A percentile compares a stretch with the other conserved stretches of the same genome.
Evolutionary conservation across 2,329 filamentous ascomycete genomes (phyloP).

Genomic region (Escovopsis sp.): DNA sequence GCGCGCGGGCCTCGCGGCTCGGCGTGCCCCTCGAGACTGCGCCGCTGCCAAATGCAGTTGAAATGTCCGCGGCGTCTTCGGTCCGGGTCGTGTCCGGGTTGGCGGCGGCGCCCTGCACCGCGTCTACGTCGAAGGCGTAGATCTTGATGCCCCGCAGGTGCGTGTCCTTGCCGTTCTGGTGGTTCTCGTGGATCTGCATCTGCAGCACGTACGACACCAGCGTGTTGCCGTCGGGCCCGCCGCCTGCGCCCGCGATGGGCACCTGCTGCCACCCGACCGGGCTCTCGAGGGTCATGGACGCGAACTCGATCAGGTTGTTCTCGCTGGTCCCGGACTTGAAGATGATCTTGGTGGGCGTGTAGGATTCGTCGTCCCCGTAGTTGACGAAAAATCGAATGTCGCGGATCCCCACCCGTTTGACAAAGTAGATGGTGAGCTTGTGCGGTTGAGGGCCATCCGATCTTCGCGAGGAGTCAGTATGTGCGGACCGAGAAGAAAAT

Average conservation of each 20-base stretch:
- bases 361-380: constrained; percentile 85
- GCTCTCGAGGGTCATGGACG: constrained; percentile 59
- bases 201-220: constrained; percentile 83
- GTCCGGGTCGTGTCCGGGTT: constrained; percentile 20
- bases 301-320: constrained; percentile 83
- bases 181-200: constrained; percentile 84
- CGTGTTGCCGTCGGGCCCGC: constrained; percentile 52
- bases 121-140: constrained; percentile 44
- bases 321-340: constrained; percentile 82
- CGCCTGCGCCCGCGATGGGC: constrained; percentile 39
- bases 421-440: constrained; percentile 70
- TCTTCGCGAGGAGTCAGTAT: constrained; percentile 21
- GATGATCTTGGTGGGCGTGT: constrained; percentile 85
- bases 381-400: constrained; percentile 76
- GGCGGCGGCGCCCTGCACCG: constrained; percentile 20
- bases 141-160: constrained; percentile 88
- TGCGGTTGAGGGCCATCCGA: constrained; percentile 78
- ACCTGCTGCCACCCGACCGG: constrained; percentile 89
- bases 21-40: too few species aligned
- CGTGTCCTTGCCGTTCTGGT: constrained; percentile 99
- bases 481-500: neutral
- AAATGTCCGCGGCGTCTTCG: constrained; percentile 15
- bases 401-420: constrained; percentile 66
- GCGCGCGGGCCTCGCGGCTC: neutral
- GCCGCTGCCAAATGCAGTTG: constrained; percentile 8